These are phyloP conservation scores for Backusella psychrophila DNA, from an alignment of 192 early-diverging fungal genomes.

Conservation along the genomic window DNA sequence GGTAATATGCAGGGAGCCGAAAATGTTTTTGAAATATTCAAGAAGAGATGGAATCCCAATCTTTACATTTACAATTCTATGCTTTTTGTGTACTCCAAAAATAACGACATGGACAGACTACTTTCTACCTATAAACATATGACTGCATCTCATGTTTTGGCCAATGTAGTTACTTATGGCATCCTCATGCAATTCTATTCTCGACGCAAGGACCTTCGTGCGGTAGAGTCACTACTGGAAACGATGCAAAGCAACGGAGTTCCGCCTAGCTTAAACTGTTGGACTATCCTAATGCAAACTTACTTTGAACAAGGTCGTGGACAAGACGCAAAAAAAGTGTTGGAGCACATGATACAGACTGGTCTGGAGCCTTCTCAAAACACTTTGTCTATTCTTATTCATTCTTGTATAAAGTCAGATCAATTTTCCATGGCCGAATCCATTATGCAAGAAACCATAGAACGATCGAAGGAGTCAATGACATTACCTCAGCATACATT, in stretches of 20 bases:
- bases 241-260: slow-evolving; percentile 43
- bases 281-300: slow-evolving; percentile 50
- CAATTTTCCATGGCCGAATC: slow-evolving; percentile 30
- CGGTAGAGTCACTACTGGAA: slow-evolving; percentile 36
- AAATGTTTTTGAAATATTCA: slow-evolving; percentile 72
- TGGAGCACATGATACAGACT: slow-evolving; percentile 41
- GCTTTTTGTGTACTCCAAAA: slow-evolving; percentile 68
- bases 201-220: slow-evolving; percentile 33
- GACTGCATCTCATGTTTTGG: slow-evolving; percentile 34
- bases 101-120: slow-evolving; percentile 42
- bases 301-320: slow-evolving; percentile 36
- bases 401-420: slow-evolving; percentile 38
- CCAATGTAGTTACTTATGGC: slow-evolving; percentile 45
- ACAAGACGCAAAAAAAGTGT: slow-evolving; percentile 36
- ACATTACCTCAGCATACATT: not conserved
- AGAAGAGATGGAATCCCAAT: slow-evolving; percentile 58
- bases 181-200: slow-evolving; percentile 44
- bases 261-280: slow-evolving; percentile 38
- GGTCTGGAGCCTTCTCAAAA: slow-evolving; percentile 41
- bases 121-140: slow-evolving; percentile 44
- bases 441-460: slow-evolving; percentile 4
- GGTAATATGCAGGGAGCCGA: slow-evolving; percentile 73
- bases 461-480: not conserved
- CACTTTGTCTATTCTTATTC: slow-evolving; percentile 42
- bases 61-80: slow-evolving; percentile 81